These are phyloP conservation scores for Murraya paniculata DNA, from an alignment of 345 rosid species.

Conservation along the genomic window DNA sequence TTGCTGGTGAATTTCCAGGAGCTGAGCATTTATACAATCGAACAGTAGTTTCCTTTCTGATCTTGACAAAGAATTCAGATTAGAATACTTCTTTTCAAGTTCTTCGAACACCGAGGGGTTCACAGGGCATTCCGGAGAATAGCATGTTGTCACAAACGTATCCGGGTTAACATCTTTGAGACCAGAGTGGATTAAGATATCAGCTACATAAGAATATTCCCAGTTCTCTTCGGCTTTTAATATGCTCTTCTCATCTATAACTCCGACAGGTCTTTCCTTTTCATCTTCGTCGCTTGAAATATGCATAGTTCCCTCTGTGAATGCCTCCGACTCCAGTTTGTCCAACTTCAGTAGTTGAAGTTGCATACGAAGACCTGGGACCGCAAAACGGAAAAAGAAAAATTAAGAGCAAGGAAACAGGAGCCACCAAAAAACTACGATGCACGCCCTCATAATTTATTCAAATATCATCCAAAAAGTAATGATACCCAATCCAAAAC, in stretches of 20 bases:
- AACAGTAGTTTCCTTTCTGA: slow-evolving; percentile 71
- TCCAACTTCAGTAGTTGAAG: slow-evolving; percentile 83
- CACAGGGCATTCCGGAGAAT: slow-evolving; percentile 57
- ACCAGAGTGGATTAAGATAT: slow-evolving; percentile 52
- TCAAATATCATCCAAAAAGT: background rate
- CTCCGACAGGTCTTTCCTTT: slow-evolving; percentile 35
- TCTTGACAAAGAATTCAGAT: slow-evolving; percentile 37
- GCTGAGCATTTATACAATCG: slow-evolving; percentile 57
- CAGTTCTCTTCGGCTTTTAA: slow-evolving; percentile 41
- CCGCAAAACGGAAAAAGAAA: background rate
- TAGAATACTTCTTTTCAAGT: slow-evolving; percentile 63
- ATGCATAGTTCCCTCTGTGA: slow-evolving; percentile 57
- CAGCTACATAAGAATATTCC: slow-evolving; percentile 50
- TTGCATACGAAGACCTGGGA: slow-evolving; percentile 86
- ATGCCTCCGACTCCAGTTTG: slow-evolving; percentile 68
- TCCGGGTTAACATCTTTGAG: slow-evolving; percentile 39
- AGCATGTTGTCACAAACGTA: slow-evolving; percentile 43
- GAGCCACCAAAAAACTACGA: background rate
- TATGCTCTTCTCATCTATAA: slow-evolving; percentile 31
- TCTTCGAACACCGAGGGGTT: slow-evolving; percentile 60
- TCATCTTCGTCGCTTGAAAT: slow-evolving; percentile 69
- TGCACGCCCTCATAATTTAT: background rate
- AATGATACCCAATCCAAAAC: background rate
- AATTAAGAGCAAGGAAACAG: background rate
- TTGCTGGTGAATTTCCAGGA: slow-evolving; percentile 46